Base-by-base conservation (phyloP, 768 basidiomycete genomes). In the Sistotremastrum suecicum region DNA sequence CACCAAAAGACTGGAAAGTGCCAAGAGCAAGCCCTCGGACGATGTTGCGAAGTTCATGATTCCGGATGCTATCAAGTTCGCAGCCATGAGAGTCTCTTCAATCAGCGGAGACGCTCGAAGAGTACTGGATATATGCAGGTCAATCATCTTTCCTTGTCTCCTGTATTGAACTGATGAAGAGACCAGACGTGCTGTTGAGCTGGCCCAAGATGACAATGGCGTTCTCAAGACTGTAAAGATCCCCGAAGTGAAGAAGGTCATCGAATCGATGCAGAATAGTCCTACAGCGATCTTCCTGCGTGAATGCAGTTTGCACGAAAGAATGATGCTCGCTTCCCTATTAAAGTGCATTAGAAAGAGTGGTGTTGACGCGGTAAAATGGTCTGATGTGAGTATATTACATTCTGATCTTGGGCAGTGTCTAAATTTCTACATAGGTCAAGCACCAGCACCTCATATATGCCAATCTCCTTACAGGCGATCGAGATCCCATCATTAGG, bases 91-190 rank as follows among this genome's bases (percentile, higher is more conserved):
- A 54, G 79, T 83, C 47, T 75, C 80, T 2, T 68, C 74, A 8
- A 86, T 95, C 48, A 92, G 88, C 47, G 95, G 95, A 30, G 95
- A 99, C 60, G 95, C 95, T 1, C 69, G 95, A 44, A 71, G 92
- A 32, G 85, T 92, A 4, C 68, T 99, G 48, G 95, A 99, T 58
- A 83, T 94, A 40, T 95, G 90, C 64, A 71, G 92, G 79, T 84
- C 48, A 43, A 70, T 62, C 3, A 30, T 28, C 20, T 39, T n/a
- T 7, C 35, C 36, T 12, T 36, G 34, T 8, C 35, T 34, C 10
- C 11, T 40, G 20, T 51, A 35, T 39, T 8, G 20, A 8, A 44
- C 7, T 39, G 34, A 37, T 34, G 7, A 11, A 34, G 44, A 45
- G 33, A 20, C 28, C 43, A 86, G 85, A 53, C 83, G 90, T 0